Conservation (phyloP, 2,329 filamentous ascomycete species). For the Boeremia lycopersici region DNA sequence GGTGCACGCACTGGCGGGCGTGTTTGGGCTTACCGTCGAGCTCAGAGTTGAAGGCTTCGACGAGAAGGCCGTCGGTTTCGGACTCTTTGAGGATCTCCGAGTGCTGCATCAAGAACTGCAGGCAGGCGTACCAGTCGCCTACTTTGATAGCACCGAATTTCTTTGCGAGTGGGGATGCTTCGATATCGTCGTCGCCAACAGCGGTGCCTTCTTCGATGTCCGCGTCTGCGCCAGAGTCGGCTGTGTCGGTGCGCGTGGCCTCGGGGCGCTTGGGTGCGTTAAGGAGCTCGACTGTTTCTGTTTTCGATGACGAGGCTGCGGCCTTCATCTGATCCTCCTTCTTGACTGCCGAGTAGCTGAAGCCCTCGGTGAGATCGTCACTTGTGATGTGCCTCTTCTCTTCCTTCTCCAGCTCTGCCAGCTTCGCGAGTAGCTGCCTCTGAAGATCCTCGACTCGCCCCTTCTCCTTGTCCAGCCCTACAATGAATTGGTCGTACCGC, state of each 20-base stretch:
- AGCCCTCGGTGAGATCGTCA: conserved; percentile 85
- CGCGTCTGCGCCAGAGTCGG: conserved; percentile 64
- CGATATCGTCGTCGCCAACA: conserved; percentile 64
- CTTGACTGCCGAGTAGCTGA: conserved; percentile 82
- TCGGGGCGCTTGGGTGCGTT: conserved; percentile 64
- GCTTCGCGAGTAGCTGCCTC: conserved; percentile 72
- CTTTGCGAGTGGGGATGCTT: conserved; percentile 78
- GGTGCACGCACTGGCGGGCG: conserved; percentile 86
- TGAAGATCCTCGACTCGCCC: conserved; percentile 80
- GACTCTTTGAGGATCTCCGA: conserved; percentile 79
- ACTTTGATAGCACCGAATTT: conserved; percentile 79
- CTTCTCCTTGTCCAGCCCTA: conserved; percentile 77
- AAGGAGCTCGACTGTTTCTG: conserved; percentile 67
- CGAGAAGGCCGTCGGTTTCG: conserved; percentile 88
- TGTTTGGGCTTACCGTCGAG: conserved; percentile 77
- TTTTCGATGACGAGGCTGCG: conserved; percentile 28
- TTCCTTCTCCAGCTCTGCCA: conserved; percentile 82
- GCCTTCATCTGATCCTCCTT: conserved; percentile 31
- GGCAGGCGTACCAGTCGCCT: conserved; percentile 73
- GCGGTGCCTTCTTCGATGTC: conserved; percentile 63
- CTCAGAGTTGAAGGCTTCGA: conserved; percentile 89
- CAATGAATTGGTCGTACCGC: conserved; percentile 75
- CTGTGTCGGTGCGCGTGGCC: conserved; percentile 48
- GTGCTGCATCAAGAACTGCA: conserved; percentile 79
- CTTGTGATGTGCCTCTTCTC: conserved; percentile 92